Evolutionary conservation across 768 basidiomycete species (phyloP).

Genomic region (Mrakia gelida): DNA sequence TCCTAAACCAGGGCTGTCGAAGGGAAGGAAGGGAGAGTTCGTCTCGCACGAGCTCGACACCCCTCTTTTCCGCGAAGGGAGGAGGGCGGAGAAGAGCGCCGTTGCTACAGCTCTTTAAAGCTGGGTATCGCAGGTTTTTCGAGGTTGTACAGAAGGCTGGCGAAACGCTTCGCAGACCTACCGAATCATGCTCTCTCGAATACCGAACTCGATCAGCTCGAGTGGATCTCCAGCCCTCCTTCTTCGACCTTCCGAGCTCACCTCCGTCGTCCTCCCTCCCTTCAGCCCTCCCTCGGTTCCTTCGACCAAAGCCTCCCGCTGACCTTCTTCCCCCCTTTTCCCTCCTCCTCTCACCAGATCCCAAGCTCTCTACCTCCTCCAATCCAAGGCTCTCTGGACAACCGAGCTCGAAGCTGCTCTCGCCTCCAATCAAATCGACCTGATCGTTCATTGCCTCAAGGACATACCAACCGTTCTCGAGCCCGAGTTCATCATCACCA

Average conservation of each 20-base stretch:
- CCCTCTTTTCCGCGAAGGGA: background rate
- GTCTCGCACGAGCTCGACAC: background rate
- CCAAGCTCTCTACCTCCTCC: slow-evolving; percentile 29
- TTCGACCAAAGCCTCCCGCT: background rate
- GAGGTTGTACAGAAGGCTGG: too few species aligned
- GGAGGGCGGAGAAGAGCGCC: too few species aligned
- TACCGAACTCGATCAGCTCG: too few species aligned
- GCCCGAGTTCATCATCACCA: slow-evolving; percentile 75
- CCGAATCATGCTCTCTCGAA: too few species aligned
- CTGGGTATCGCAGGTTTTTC: background rate
- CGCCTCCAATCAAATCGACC: slow-evolving; percentile 67
- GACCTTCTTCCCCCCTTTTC: background rate
- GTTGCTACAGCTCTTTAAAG: background rate
- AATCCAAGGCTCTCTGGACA: slow-evolving; percentile 70
- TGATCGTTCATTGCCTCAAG: slow-evolving; percentile 88
- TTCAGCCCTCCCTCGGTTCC: background rate
- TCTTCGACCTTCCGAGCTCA: background rate
- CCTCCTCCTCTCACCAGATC: slow-evolving; percentile 2
- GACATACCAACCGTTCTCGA: slow-evolving; percentile 88
- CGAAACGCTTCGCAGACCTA: too few species aligned
- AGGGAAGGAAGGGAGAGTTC: background rate
- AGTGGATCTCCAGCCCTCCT: background rate
- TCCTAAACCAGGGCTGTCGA: too few species aligned
- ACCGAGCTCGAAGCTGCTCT: slow-evolving; percentile 89
- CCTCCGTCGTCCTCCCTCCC: too few species aligned